Evolutionary conservation across 1,139 yeast genomes (phyloP), one percentile per base, ranked within the genome.

Genomic region (Citeromyces siamensis): DNA sequence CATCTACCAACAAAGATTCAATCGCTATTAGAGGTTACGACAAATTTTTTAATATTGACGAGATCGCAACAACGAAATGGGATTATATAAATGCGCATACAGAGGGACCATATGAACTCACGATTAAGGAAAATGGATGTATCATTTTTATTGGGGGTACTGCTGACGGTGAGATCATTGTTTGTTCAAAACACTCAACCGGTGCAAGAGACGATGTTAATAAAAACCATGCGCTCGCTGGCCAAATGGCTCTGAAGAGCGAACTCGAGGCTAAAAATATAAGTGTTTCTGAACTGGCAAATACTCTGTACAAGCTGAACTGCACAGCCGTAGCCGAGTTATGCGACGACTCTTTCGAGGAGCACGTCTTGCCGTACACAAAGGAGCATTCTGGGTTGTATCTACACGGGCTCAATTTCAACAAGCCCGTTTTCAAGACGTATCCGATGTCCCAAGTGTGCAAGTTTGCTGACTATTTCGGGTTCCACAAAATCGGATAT

Each of bases 261-360:
- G 94, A 83, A 46, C 58, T 88, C 36, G 46, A 49, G 0, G 33
- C 42, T 2, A 46, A 48, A 3, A 71, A 69, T 0, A 55, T 65
- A 16, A 51, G 67, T 2, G 47, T 66, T 2, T 44, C 50, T 10
- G 70, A 71, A 1, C 65, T 93, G 34, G 96, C 86, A 0, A 47
- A 49, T 31, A 58, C 60, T 4, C 59, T 93, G 14, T 64, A 66
- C 47, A 48, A 56, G 2, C 47, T 64, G 44, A 71, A 76, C 42
- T 53, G 75, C 20, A 93, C 98, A 0, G 95, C 95, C 0, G 95
- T 86, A 1, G 88, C 93, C 1, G 98, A 90, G 55, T 68, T 75
- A 35, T 93, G 99, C 56, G 96, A 93, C 52, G 98, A 93, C 50
- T 60, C 60, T 0, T 93, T 93, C 56, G 98, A 93, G 53, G 98